Percentiles rank a stretch among this genome's conserved stretches.
Conservation (phyloP, 345 rosid genomes). For the Melaleuca alternifolia region DNA sequence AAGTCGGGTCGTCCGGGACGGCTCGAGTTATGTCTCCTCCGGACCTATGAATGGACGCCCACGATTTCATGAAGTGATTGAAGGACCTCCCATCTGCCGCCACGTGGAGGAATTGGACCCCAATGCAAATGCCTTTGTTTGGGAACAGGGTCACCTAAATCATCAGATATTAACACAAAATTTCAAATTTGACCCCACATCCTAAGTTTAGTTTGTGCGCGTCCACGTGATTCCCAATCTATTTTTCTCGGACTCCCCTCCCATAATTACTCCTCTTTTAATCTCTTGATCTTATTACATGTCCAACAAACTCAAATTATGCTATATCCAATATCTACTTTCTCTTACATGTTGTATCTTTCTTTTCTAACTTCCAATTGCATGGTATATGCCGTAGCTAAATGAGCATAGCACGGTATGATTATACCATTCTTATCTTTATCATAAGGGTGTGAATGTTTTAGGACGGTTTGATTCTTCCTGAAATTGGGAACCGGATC, state of each 20-base stretch:
- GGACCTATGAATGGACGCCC: conserved; percentile 15
- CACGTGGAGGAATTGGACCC: conserved; percentile 14
- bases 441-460: too few relatives aligned
- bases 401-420: not conserved
- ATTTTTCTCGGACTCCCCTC: not conserved
- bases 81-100: conserved; percentile 31
- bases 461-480: too few relatives aligned
- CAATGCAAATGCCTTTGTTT: conserved; percentile 22
- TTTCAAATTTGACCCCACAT: not conserved
- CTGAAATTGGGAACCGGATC: too few relatives aligned
- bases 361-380: accelerated
- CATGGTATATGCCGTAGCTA: not conserved
- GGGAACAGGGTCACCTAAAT: conserved; percentile 22
- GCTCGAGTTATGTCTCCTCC: not conserved
- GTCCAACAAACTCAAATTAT: not conserved
- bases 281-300: not conserved
- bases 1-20: not conserved
- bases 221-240: not conserved
- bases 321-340: not conserved
- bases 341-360: not conserved
- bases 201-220: not conserved
- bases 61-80: conserved; percentile 29
- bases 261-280: not conserved
- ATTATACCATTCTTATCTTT: not conserved
- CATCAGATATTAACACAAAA: not conserved